Conservation (phyloP, 2,329 filamentous ascomycete species). For the Trichoderma afroharzianum region DNA sequence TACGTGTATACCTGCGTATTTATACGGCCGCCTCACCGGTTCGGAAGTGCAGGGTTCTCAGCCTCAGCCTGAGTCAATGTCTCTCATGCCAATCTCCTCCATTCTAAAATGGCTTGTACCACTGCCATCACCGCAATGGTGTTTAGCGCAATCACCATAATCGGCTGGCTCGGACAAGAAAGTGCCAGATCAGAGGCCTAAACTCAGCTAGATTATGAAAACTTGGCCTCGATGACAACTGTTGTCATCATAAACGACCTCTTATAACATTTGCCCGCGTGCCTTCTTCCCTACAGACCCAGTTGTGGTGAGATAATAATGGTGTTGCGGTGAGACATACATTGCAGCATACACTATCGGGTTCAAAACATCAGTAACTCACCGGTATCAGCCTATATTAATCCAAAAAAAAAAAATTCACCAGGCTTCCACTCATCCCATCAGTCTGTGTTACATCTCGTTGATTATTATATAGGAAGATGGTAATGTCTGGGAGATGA, state of each 20-base stretch:
- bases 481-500: neutral
- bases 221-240: too few relatives aligned
- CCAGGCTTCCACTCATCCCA: neutral
- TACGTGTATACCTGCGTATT: neutral
- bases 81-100: neutral
- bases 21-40: neutral
- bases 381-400: neutral
- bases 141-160: neutral
- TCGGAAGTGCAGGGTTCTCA: neutral
- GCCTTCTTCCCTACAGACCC: neutral
- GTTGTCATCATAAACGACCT: neutral
- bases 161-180: neutral
- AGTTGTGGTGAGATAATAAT: neutral
- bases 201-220: too few relatives aligned
- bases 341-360: neutral
- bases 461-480: neutral
- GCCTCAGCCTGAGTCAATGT: constrained; percentile 2
- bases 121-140: neutral
- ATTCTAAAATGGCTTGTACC: neutral
- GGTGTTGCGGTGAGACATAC: neutral
- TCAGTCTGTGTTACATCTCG: neutral
- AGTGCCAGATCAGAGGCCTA: neutral
- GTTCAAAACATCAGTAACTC: neutral
- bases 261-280: neutral
- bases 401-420: neutral